Evolutionary conservation across 768 basidiomycete genomes (phyloP), one percentile per base, ranked within the genome.

Genomic region (Russula dissimulans): DNA sequence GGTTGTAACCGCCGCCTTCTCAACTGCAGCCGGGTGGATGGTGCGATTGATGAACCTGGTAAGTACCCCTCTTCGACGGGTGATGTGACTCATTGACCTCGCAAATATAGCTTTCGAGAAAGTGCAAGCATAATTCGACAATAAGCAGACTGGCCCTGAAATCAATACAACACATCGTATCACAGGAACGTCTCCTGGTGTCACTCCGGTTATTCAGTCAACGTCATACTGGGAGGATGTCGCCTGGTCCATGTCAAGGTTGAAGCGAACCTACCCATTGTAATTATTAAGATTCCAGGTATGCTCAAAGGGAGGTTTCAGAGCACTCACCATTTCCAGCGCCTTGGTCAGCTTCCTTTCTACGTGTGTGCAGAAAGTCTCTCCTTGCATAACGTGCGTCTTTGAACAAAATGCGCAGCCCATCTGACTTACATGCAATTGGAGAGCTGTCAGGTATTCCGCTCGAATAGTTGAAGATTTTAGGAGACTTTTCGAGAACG

Each of bases 401-500:
- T 36, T 59, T n/a, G 58, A 47, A 38, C 58, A 59, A 38, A 54
- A 59, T n/a, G 51, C 8, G 18, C 58, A 59, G 10, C 31, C 18
- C 26, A 6, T 17, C 26, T 46, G 29, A 29, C 4, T 34, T 17
- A 54, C 22, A 44, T 59, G 58, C 3, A n/a, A 8, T 18, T 39
- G 51, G n/a, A 59, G 51, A 17, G 51, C 58, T 2, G n/a, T 5
- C 29, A 54, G 29, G 36, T 59, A 59, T 47, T 59, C 44, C 0
- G n/a, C 18, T 7, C 52, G 34, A 10, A 59, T 29, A 32, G 1
- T 11, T 3, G 51, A 52, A 52, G 50, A 26, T 14, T 56, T 56
- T 31, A 39, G n/a, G 0, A 59, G 51, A 18, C 34, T 11, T 6
- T 36, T 9, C 3, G 50, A 42, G 39, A 53, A 59, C 15, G 44